A percentile compares a stretch with the other conserved stretches of the same genome.
Evolutionary conservation across 2,329 filamentous ascomycete genomes (phyloP).

Genomic region (Diaporthe batatas): DNA sequence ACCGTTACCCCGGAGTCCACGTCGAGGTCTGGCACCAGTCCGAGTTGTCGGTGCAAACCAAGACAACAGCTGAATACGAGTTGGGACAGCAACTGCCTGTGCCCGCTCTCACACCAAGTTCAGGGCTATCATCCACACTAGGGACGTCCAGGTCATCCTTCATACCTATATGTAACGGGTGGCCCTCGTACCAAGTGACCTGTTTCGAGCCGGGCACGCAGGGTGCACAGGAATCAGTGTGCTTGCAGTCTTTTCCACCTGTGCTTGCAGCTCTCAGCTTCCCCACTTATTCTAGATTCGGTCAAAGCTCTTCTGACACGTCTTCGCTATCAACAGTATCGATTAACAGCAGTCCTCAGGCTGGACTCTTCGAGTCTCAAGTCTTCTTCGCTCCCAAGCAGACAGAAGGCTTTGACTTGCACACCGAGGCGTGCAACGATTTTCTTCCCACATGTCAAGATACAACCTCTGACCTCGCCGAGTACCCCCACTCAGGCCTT

Average conservation of each 20-base stretch:
- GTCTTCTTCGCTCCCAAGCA: background rate
- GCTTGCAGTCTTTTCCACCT: background rate
- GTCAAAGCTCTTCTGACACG: background rate
- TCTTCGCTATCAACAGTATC: background rate
- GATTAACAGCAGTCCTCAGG: background rate
- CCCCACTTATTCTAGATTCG: background rate
- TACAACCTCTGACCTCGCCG: background rate
- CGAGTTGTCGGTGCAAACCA: background rate
- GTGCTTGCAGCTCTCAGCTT: background rate
- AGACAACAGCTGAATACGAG: background rate
- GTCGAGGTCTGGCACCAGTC: slow-evolving; percentile 1
- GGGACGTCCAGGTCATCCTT: background rate
- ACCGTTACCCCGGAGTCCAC: background rate
- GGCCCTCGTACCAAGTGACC: background rate
- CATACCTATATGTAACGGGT: background rate
- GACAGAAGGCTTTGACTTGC: background rate
- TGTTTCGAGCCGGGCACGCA: background rate
- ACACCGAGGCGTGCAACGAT: background rate
- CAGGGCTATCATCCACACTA: background rate
- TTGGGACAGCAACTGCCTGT: background rate
- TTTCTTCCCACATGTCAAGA: background rate
- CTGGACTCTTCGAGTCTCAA: background rate
- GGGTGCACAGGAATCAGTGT: background rate
- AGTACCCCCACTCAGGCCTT: background rate
- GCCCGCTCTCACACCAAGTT: background rate